Percentiles rank a stretch among this genome's conserved stretches.
phyloP scores from a whole-genome alignment of 371 early-diverging fungal genomes.

The Funneliformis caledonium region DNA sequence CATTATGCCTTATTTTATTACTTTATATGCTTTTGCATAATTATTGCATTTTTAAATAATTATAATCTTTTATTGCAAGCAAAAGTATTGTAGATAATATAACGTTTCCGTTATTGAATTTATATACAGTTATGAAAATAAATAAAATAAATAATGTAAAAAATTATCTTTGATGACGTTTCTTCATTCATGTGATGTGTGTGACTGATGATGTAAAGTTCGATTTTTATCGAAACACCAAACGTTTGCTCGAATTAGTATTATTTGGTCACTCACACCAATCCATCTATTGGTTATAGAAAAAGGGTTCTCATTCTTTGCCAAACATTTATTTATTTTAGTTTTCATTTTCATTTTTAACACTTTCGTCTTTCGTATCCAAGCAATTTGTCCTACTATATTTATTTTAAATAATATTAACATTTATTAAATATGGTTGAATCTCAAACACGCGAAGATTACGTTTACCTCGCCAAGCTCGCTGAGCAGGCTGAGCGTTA shows the following conservation, averaged over 20 bases:
- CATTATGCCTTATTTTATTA: neutral
- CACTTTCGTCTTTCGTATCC: slow-evolving; percentile 7
- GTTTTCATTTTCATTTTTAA: neutral
- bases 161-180: too few species aligned
- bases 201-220: neutral
- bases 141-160: too few species aligned
- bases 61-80: neutral
- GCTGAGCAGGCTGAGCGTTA: slow-evolving; percentile 99
- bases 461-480: slow-evolving; percentile 92
- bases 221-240: neutral
- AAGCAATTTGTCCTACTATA: neutral
- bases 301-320: neutral
- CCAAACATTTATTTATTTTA: neutral
- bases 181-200: too few species aligned
- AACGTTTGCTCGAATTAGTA: too few species aligned
- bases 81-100: too few species aligned
- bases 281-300: neutral
- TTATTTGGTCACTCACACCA: neutral
- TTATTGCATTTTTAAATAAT: neutral
- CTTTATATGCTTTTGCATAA: neutral
- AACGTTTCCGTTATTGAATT: too few species aligned
- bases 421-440: neutral
- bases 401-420: neutral
- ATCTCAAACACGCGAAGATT: slow-evolving; percentile 44
- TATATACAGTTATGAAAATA: too few species aligned